Evolutionary conservation across 768 basidiomycete species (phyloP), one percentile per base, ranked within the genome.

Genomic region (Trametes gibbosa): DNA sequence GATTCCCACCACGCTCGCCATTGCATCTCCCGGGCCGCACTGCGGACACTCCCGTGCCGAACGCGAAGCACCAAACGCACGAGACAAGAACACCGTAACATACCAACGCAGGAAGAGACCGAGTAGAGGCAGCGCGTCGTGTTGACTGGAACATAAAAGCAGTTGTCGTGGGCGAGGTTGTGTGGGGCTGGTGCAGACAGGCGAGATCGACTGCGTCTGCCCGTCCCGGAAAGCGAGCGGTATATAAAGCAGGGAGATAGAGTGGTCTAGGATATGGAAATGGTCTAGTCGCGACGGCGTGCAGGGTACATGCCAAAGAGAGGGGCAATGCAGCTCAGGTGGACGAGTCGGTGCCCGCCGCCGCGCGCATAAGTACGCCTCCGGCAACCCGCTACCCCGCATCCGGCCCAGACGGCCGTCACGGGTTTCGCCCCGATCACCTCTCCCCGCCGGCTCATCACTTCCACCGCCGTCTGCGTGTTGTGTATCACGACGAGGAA

Each of bases 91-190:
- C 19, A 46, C 35, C 17, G n/a, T 21, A 17, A 62, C 60, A 37
- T 48, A 62, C 61, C 61, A 58, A 40, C n/a, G 45, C 40, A 52
- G 56, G 29, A 37, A 62, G 56, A 45, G 56, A 62, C 61, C 61
- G 56, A 19, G 50, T 46, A 35, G 52, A 52, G 49, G 56, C 52
- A 32, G 50, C 53, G 46, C 61, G 56, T 39, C 56, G 51, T 9
- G 61, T 62, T 42, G 61, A 53, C 51, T 62, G 61, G 47, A 62
- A 62, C 61, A 62, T 62, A 62, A 32, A 32, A 37, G 47, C 46
- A 41, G 55, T 16, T 35, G 32, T 37, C 37, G 37, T 49, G 37
- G 48, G 56, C 42, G 37, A 41, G 25, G 24, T 6, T 47, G 47
- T 47, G 53, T 45, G 40, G 50, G 24, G 56, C 32, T 47, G 40